phyloP scores from a whole-genome alignment of 2,329 filamentous ascomycete species.

The Cercospora sp. region DNA sequence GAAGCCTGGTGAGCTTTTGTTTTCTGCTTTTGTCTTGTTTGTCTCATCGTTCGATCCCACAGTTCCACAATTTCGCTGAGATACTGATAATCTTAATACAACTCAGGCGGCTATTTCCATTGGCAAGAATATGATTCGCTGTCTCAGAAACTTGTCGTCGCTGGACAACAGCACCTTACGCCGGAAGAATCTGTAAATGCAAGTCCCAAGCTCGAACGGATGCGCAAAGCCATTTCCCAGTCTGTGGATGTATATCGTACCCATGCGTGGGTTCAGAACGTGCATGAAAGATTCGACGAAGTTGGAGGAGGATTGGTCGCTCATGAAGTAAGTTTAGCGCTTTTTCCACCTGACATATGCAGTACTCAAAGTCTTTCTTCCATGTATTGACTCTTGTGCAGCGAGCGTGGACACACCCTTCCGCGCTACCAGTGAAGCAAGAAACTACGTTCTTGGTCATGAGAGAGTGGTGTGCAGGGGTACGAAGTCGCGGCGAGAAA shows the following conservation, averaged over 20 bases:
- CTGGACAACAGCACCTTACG: neutral
- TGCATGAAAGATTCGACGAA: constrained; percentile 15
- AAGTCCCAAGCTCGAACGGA: neutral
- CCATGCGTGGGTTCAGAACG: constrained; percentile 13
- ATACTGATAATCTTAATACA: neutral
- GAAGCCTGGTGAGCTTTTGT: constrained; percentile 14
- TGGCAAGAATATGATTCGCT: constrained; percentile 29
- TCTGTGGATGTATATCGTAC: neutral
- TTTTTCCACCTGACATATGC: neutral
- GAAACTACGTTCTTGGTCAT: constrained; percentile 24
- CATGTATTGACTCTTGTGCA: neutral
- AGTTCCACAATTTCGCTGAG: too few relatives aligned
- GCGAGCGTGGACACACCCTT: constrained; percentile 16
- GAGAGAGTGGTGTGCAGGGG: constrained; percentile 20
- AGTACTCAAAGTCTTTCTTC: neutral
- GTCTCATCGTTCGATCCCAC: neutral
- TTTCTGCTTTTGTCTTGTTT: neutral
- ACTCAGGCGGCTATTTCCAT: constrained; percentile 26
- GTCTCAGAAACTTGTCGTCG: constrained; percentile 14
- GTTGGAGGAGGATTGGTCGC: constrained; percentile 18
- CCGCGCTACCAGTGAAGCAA: constrained; percentile 21
- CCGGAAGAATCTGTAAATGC: neutral
- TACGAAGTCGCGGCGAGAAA: constrained; percentile 14
- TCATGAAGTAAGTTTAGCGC: neutral
- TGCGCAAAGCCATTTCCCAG: neutral